Conservation (phyloP, 1,284 basidiomycete genomes). For the Cryptococcus floricola region DNA sequence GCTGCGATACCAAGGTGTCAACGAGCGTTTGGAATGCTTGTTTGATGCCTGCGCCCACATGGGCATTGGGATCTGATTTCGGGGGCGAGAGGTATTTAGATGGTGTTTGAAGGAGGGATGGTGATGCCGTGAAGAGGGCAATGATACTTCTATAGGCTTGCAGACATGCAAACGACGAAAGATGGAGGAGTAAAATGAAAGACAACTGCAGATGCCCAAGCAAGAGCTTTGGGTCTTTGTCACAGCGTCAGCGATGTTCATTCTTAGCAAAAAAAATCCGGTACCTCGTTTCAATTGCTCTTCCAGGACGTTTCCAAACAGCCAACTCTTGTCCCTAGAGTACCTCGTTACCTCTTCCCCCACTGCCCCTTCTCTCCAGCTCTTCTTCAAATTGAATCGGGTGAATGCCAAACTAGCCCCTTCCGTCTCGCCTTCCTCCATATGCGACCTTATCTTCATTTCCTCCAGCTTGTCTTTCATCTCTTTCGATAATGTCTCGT, state of each 20-base stretch:
- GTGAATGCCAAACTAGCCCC: constrained; percentile 33
- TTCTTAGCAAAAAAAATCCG: not conserved
- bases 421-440: not conserved
- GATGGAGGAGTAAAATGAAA: constrained; percentile 48
- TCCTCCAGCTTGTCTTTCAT: constrained; percentile 11
- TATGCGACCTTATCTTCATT: constrained; percentile 3
- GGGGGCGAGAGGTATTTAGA: constrained; percentile 4
- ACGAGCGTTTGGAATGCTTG: constrained; percentile 25
- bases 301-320: constrained; percentile 35
- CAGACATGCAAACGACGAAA: constrained; percentile 49
- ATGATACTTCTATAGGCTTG: constrained; percentile 47
- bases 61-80: not conserved
- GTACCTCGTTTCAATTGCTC: constrained; percentile 39
- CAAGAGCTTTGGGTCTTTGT: constrained; percentile 35
- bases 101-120: constrained; percentile 20
- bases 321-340: constrained; percentile 51
- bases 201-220: constrained; percentile 49
- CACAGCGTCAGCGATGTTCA: not conserved
- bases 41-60: constrained; percentile 1
- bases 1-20: constrained; percentile 35
- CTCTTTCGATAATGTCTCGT: constrained; percentile 15
- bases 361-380: constrained; percentile 47
- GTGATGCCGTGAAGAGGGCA: constrained; percentile 39
- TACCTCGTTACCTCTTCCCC: constrained; percentile 49
- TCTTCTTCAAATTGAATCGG: constrained; percentile 45